Conservation (phyloP, 805 yeast genomes). For the Yamadazyma paraphyllophila region DNA sequence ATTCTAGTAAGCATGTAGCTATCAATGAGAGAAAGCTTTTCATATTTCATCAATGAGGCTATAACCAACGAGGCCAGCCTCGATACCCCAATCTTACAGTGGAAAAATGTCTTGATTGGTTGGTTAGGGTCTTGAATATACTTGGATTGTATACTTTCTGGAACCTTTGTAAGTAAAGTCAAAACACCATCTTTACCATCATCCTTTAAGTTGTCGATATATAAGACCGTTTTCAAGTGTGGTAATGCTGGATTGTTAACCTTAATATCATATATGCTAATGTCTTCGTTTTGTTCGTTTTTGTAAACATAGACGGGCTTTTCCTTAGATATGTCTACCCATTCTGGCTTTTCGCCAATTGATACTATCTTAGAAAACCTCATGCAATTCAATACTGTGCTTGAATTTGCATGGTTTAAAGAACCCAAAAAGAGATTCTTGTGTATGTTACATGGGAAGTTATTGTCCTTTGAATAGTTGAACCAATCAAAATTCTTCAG, state of each 20-base stretch:
- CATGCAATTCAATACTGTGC: slow-evolving; percentile 23
- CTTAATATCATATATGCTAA: slow-evolving; percentile 13
- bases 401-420: slow-evolving; percentile 32
- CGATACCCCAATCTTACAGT: slow-evolving; percentile 43
- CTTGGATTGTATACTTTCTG: slow-evolving; percentile 28
- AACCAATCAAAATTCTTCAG: slow-evolving; percentile 31
- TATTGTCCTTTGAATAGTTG: slow-evolving; percentile 26
- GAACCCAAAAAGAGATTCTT: slow-evolving; percentile 33
- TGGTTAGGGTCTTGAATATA: slow-evolving; percentile 20
- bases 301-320: slow-evolving; percentile 21
- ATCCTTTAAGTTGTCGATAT: slow-evolving; percentile 34
- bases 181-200: slow-evolving; percentile 37
- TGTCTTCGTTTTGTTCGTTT: slow-evolving; percentile 14
- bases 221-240: slow-evolving; percentile 18
- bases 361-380: slow-evolving; percentile 28
- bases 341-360: slow-evolving; percentile 36
- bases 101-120: slow-evolving; percentile 24
- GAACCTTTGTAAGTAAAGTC: slow-evolving; percentile 28
- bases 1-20: slow-evolving; percentile 39
- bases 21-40: slow-evolving; percentile 26
- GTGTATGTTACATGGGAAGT: slow-evolving; percentile 33
- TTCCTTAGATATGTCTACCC: slow-evolving; percentile 19
- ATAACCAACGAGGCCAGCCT: slow-evolving; percentile 42
- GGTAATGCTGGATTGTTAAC: slow-evolving; percentile 12
- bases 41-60: slow-evolving; percentile 37